Conservation (phyloP, 1,284 basidiomycete genomes). For the Mycena citricolor region DNA sequence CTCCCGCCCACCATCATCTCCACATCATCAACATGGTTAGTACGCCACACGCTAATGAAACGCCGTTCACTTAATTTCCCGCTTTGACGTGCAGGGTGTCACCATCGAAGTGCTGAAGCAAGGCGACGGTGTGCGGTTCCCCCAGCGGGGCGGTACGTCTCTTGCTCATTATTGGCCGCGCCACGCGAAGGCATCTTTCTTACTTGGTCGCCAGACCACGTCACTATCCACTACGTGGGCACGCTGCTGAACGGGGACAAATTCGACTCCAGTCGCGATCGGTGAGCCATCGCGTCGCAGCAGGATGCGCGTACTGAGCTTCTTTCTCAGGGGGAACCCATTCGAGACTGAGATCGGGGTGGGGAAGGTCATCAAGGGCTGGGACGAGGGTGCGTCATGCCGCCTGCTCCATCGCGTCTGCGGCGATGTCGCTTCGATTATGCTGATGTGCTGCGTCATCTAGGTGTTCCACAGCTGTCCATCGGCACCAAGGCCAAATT, state of each 20-base stretch:
- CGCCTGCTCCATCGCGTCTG: not conserved
- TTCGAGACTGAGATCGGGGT: constrained; percentile 79
- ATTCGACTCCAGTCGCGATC: constrained; percentile 76
- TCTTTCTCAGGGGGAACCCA: constrained; percentile 45
- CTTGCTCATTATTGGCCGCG: not conserved
- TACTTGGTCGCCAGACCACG: constrained; percentile 39
- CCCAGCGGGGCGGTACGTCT: constrained; percentile 49
- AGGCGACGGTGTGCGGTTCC: constrained; percentile 48
- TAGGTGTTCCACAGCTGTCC: constrained; percentile 76
- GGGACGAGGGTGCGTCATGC: constrained; percentile 80
- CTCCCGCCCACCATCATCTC: not conserved
- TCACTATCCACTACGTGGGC: constrained; percentile 74
- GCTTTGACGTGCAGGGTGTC: constrained; percentile 41
- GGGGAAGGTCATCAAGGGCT: constrained; percentile 84
- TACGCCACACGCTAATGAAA: not conserved
- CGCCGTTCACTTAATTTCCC: not conserved
- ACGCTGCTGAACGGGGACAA: constrained; percentile 57
- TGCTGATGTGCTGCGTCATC: constrained; percentile 27
- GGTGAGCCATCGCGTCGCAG: constrained; percentile 36
- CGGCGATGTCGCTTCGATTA: constrained; percentile 6
- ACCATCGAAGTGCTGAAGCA: constrained; percentile 40
- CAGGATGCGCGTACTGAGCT: not conserved
- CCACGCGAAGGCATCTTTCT: not conserved
- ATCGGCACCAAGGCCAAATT: constrained; percentile 76
- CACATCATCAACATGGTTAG: constrained; percentile 11